Evolutionary conservation across 768 basidiomycete genomes (phyloP), one percentile per base, ranked within the genome.

Genomic region (Hygrophorus russula): DNA sequence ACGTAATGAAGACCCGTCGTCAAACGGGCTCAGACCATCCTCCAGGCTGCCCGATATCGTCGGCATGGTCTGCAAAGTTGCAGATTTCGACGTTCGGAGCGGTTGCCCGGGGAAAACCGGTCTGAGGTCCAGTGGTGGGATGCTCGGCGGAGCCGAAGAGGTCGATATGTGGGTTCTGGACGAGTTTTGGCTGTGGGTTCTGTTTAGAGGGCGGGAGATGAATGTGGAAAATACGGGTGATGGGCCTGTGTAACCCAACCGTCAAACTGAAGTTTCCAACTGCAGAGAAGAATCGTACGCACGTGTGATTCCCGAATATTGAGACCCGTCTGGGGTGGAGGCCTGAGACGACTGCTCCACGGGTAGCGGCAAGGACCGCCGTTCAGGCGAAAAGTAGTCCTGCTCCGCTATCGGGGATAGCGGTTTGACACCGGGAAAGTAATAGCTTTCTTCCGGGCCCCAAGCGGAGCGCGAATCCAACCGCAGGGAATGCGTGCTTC

Each of bases 351-450:
- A 27, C n/a, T 50, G 45, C 15, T 53, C 53, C 11, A 55, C 52
- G 19, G 58, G 62, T 33, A 63, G 57, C 41, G 60, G 65, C 34
- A 41, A 58, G 41, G 64, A 59, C 28, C 62, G 60, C 46, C 60
- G 62, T 39, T 67, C 65, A 0, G 76, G 76, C 5, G 78, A 76
- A 43, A 76, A 54, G 51, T 80, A 80, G 42, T 80, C 76, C 49
- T 72, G 72, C 58, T 82, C 82, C 7, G 67, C 68, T 32, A 83
- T 82, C 0, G 82, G 80, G 1, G 80, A 80, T 30, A 82, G 68
- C 36, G 71, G 79, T 54, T 67, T 68, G 18, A 60, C 64, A 69
- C 44, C 46, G 2, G 67, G 65, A 39, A 67, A 66, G 44, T 56
- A 56, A 38, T 65, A 64, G 3, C 63, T 63, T 1, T 65, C 58